Conservation (phyloP, 768 basidiomycete species). For the Dacryopinax primogenitus region DNA sequence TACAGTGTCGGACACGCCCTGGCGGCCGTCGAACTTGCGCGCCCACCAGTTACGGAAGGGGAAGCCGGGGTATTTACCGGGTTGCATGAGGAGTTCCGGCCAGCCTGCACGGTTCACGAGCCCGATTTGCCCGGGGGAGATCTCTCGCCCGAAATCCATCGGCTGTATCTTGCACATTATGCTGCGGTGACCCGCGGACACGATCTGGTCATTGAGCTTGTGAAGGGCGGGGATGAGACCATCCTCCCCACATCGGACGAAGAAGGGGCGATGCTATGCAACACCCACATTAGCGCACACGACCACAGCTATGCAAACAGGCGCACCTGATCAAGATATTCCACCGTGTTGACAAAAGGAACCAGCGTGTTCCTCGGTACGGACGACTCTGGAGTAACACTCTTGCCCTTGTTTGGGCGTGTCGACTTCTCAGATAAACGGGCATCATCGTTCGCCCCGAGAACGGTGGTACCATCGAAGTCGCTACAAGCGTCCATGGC, state of each 20-base stretch:
- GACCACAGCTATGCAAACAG: background rate
- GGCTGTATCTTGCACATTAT: conserved; percentile 59
- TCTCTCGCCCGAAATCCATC: conserved; percentile 52
- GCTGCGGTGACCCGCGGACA: conserved; percentile 42
- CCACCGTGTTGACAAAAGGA: background rate
- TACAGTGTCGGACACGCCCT: conserved; percentile 69
- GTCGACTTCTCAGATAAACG: background rate
- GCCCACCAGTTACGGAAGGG: conserved; percentile 80
- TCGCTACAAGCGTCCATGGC: background rate
- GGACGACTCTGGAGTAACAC: background rate
- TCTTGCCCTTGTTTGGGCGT: background rate
- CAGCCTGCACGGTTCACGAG: conserved; percentile 62
- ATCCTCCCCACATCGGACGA: conserved; percentile 43
- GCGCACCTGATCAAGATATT: conserved; percentile 1
- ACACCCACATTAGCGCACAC: background rate
- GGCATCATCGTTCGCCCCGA: background rate
- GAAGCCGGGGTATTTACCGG: conserved; percentile 65
- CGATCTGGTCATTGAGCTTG: conserved; percentile 47
- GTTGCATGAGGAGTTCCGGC: conserved; percentile 59
- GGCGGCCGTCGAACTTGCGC: conserved; percentile 53
- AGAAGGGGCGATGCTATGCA: conserved; percentile 43
- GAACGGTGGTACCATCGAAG: background rate
- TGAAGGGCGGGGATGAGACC: conserved; percentile 57
- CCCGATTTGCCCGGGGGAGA: conserved; percentile 58
- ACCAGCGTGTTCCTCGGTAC: background rate